These are phyloP conservation scores for Ceratocystiopsis brevicomis DNA, from an alignment of 2,329 filamentous ascomycete species.

Conservation along the genomic window DNA sequence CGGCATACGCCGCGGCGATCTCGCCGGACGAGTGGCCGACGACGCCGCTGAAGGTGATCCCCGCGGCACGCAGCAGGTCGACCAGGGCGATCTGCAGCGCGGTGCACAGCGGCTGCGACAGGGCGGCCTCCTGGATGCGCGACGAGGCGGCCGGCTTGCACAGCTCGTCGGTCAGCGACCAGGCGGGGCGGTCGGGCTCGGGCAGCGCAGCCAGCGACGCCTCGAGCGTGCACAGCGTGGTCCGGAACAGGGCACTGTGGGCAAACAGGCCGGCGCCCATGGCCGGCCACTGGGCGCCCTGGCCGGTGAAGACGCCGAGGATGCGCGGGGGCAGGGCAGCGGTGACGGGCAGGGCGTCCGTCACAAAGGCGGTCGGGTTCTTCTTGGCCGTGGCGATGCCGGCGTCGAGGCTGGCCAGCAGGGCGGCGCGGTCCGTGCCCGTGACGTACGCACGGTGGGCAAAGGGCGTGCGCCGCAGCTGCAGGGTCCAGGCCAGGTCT, in stretches of 20 bases:
- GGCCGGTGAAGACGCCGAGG: slow-evolving; percentile 6
- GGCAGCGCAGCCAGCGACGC: slow-evolving; percentile 2
- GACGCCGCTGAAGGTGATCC: slow-evolving; percentile 14
- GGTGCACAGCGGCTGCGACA: slow-evolving; percentile 33
- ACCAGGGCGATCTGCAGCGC: slow-evolving; percentile 30
- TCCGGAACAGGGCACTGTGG: slow-evolving; percentile 1
- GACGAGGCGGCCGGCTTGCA: slow-evolving; percentile 3
- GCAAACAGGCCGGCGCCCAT: slow-evolving; percentile 17
- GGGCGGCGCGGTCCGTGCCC: slow-evolving; percentile 9
- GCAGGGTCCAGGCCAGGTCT: slow-evolving; percentile 17
- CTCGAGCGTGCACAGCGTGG: slow-evolving; percentile 4
- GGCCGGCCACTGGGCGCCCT: slow-evolving; percentile 8
- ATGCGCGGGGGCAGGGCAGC: slow-evolving; percentile 2
- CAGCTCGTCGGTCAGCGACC: slow-evolving; percentile 7
- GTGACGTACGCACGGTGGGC: slow-evolving; percentile 15
- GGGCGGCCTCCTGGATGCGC: slow-evolving; percentile 14
- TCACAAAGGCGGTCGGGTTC: slow-evolving; percentile 1
- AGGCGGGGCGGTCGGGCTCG: slow-evolving; percentile 3
- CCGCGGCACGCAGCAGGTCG: slow-evolving; percentile 13
- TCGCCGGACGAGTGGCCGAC: slow-evolving; percentile 25
- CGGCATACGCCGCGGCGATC: slow-evolving; percentile 25
- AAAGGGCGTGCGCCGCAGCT: slow-evolving; percentile 14
- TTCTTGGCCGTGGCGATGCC: slow-evolving; percentile 8
- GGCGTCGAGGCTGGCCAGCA: slow-evolving; percentile 11
- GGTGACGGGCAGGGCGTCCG: slow-evolving; percentile 1